Evolutionary conservation across 1,139 yeast species (phyloP).

Genomic region (Keqinozyma sinolaborantium): DNA sequence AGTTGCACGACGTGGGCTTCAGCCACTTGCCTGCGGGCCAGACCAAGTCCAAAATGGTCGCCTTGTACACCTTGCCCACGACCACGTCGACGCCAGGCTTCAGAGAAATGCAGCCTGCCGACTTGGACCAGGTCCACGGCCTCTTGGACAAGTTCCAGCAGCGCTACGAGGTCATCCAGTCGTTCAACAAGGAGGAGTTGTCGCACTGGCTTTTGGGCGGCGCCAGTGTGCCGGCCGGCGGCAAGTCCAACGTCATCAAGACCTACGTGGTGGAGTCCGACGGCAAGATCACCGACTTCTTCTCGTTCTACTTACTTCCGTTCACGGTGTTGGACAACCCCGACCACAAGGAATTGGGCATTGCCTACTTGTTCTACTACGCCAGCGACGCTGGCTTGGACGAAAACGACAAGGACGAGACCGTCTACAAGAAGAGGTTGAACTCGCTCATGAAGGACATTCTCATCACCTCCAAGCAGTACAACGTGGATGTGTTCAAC

Average conservation of each 20-base stretch:
- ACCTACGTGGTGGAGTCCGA: slow-evolving; percentile 74
- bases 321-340: slow-evolving; percentile 76
- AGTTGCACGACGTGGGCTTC: slow-evolving; percentile 86
- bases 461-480: slow-evolving; percentile 64
- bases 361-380: slow-evolving; percentile 88
- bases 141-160: slow-evolving; percentile 61
- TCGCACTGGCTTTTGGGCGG: slow-evolving; percentile 76
- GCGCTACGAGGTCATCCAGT: slow-evolving; percentile 71
- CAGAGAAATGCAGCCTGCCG: slow-evolving; percentile 58
- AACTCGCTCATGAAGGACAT: slow-evolving; percentile 67
- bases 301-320: slow-evolving; percentile 86
- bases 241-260: slow-evolving; percentile 53
- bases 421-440: slow-evolving; percentile 54
- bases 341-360: slow-evolving; percentile 65
- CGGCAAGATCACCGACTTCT: slow-evolving; percentile 78
- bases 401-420: slow-evolving; percentile 17
- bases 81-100: slow-evolving; percentile 57
- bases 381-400: slow-evolving; percentile 60
- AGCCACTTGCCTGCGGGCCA: slow-evolving; percentile 72
- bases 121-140: slow-evolving; percentile 59
- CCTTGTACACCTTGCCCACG: slow-evolving; percentile 69
- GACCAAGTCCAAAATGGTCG: slow-evolving; percentile 80
- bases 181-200: slow-evolving; percentile 67
- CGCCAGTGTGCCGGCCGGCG: slow-evolving; percentile 15
- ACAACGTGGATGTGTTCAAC: slow-evolving; percentile 84